Base-by-base conservation (phyloP, 2,329 filamentous ascomycete genomes). In the Phyllosticta citrichinensis region DNA sequence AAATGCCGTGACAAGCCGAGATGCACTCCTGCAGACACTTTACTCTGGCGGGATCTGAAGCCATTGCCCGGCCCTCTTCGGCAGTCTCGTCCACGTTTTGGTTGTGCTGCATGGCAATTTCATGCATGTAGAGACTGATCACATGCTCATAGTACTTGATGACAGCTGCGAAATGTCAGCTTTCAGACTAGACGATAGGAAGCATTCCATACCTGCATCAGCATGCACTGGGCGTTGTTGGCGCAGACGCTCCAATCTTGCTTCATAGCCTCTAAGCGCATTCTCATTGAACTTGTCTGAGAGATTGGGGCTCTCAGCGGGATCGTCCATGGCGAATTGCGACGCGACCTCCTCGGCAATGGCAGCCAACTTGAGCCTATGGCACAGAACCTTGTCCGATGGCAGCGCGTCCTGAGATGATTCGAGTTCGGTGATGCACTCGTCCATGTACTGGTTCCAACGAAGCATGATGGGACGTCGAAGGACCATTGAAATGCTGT, bases 381-480 rank as follows among this genome's bases (percentile, higher is more conserved):
- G 80, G 61, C 80, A 77, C 30, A 86, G 74, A 14, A 78, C 69
- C 61, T 75, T 79, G 66, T 87, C 83, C 0, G 81, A 81, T 0
- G 81, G 78, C n/a, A 81, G 69, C 2, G 82, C 80, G 55, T 85
- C 81, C 0, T 80, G 75, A 2, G 83, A 82, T 1, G 72, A 80
- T 64, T 81, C 79, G 5, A 87, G 73, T 10, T 83, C 78, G 10
- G 82, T 78, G 35, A 86, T 70, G 65, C 81, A 84, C 66, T 87
- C 83, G 55, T 84, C 81, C 77, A 85, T 84, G 68, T 86, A 86
- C 30, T 83, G 78, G 25, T 79, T 81, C 82, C 83, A 86, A 17
- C 82, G 80, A 19, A 85, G 74, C 2, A 86, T 74, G 50, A 84
- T 81, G 0, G 81, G 79, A 14, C 83, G 78, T 51, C 83, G 76